Percentiles rank a stretch among this genome's conserved stretches.
Conservation (phyloP, 202 grass and related monocot species). For the Brachypodium distachyon region DNA sequence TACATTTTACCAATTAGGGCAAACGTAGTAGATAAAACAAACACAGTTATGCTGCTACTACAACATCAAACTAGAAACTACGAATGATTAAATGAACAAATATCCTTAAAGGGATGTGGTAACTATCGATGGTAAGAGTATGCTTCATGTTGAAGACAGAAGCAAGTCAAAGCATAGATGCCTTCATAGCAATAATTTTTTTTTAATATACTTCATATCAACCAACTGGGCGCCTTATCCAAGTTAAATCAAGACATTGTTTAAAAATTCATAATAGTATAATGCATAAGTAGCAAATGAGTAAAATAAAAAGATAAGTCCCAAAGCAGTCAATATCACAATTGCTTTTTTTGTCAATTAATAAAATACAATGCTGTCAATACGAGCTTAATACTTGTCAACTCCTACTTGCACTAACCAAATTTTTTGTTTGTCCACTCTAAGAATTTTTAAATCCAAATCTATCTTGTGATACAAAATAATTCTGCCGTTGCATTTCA, state of each 20-base stretch:
- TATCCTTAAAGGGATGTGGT: not conserved
- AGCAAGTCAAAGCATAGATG: not conserved
- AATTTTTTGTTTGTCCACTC: too few relatives aligned
- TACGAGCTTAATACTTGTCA: too few relatives aligned
- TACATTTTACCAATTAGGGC: conserved; percentile 8
- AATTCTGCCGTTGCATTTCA: too few relatives aligned
- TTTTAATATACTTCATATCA: not conserved
- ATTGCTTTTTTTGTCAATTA: too few relatives aligned
- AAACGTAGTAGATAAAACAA: not conserved
- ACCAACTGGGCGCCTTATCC: not conserved
- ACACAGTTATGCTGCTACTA: not conserved
- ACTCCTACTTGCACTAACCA: too few relatives aligned
- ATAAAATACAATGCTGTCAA: too few relatives aligned
- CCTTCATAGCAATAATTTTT: not conserved
- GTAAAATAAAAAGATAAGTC: not conserved
- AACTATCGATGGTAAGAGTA: not conserved
- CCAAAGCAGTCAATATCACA: not conserved
- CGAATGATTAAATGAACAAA: too few relatives aligned
- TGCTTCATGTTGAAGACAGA: not conserved
- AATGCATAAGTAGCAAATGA: not conserved
- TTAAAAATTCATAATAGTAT: too few relatives aligned
- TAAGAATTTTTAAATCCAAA: too few relatives aligned
- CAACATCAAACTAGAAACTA: not conserved
- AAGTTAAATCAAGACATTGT: not conserved
- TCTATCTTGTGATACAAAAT: too few relatives aligned